These are phyloP conservation scores for Priceomyces melissophilus DNA, from an alignment of 805 yeast genomes.

Conservation along the genomic window DNA sequence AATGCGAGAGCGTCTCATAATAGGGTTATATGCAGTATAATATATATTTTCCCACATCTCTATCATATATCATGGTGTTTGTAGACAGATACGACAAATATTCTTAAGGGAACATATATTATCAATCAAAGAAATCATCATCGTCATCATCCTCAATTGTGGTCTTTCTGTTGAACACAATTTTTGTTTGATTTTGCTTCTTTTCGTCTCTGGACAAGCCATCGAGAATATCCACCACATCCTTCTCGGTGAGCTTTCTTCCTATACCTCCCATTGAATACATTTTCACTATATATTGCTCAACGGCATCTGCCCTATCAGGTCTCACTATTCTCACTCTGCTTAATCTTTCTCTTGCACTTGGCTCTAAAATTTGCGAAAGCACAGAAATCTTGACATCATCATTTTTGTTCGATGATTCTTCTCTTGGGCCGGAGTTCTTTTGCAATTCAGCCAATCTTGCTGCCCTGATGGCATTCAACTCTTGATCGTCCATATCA, in stretches of 20 bases:
- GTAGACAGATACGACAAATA: too few relatives aligned
- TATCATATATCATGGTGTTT: too few relatives aligned
- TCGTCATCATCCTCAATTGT: slow-evolving; percentile 32
- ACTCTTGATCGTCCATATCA: slow-evolving; percentile 79
- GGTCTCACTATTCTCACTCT: slow-evolving; percentile 87
- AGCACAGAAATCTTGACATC: slow-evolving; percentile 44
- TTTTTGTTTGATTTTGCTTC: slow-evolving; percentile 57
- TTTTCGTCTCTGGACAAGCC: slow-evolving; percentile 75
- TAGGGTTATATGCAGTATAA: slow-evolving; percentile 2
- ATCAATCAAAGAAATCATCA: slow-evolving; percentile 32
- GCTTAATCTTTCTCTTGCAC: slow-evolving; percentile 82
- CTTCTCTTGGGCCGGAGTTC: slow-evolving; percentile 34
- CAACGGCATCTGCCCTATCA: slow-evolving; percentile 87
- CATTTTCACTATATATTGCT: slow-evolving; percentile 68
- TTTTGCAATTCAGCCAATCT: slow-evolving; percentile 79
- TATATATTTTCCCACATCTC: background rate
- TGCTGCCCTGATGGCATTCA: slow-evolving; percentile 91
- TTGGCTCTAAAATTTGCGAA: slow-evolving; percentile 71
- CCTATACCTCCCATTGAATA: slow-evolving; percentile 74
- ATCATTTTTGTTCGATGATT: slow-evolving; percentile 20
- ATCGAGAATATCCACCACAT: slow-evolving; percentile 77
- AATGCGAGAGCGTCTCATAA: too few relatives aligned
- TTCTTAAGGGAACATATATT: too few relatives aligned
- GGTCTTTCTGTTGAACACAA: slow-evolving; percentile 54
- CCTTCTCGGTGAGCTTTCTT: slow-evolving; percentile 73